Evolutionary conservation across 371 early-diverging fungal species (phyloP), one percentile per base, ranked within the genome.

Genomic region (Actinomucor elegans): DNA sequence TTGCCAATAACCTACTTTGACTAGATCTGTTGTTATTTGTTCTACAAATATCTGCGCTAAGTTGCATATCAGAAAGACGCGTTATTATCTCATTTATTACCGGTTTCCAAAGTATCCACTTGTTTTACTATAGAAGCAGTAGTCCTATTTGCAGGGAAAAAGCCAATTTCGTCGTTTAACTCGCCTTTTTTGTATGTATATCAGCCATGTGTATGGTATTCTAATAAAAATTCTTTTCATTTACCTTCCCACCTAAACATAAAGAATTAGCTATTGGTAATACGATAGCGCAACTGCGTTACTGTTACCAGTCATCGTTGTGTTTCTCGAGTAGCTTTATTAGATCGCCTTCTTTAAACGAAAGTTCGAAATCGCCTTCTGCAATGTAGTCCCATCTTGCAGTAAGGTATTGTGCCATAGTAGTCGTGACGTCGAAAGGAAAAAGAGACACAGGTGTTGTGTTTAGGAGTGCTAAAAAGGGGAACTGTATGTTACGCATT

Each of bases 371-470:
- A 32, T 77, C 67, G 9, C 73, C 77, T 36, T 71, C 71, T 47
- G 77, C 73, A 17, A 55, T 52, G 54, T 77, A 77, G 51, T 77
- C 77, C 77, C 77, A 77, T 15, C 65, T 55, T 23, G 77, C 77
- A 38, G 67, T 61, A 23, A 73, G 56, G 37, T 73, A 71, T 33
- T 71, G 73, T 24, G 61, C 61, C 77, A 77, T 77, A 18, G 14
- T 51, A 32, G 43, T 15, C 2, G n/a, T 11, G 3, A 23, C 15
- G 14, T 27, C 33, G 8, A 12, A 29, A 35, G 17, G 11, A 33
- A 50, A 41, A 36, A 11, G n/a, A 47, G 29, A 38, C 37, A 42
- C 18, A 38, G 23, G 10, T 14, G 23, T 12, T 11, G 3, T 24
- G 23, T 24, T 2, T 35, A 21, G 35, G 33, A 27, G 52, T 32